These are phyloP conservation scores for Penicillium brevicompactum DNA, from an alignment of 2,329 filamentous ascomycete genomes.

Conservation along the genomic window DNA sequence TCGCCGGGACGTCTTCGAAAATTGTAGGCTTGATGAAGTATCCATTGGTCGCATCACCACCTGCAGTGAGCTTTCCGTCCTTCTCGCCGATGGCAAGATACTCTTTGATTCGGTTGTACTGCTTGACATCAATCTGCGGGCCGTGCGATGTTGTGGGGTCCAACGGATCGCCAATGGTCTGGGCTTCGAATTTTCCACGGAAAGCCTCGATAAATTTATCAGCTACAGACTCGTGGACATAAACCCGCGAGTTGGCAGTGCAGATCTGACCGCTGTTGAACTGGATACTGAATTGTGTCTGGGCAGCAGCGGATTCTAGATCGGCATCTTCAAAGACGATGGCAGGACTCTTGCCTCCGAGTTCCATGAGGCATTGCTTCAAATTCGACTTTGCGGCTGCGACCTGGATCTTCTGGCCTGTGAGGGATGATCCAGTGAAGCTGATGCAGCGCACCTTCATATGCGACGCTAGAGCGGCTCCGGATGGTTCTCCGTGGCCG, in stretches of 20 bases:
- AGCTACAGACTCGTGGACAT: constrained; percentile 81
- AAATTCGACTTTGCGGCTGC: constrained; percentile 39
- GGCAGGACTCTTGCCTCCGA: constrained; percentile 39
- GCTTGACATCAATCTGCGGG: constrained; percentile 77
- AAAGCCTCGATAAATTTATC: constrained; percentile 78
- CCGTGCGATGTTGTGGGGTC: constrained; percentile 76
- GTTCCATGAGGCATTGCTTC: constrained; percentile 38
- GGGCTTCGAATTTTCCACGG: constrained; percentile 71
- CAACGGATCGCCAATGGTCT: constrained; percentile 80
- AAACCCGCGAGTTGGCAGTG: constrained; percentile 67
- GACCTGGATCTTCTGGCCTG: constrained; percentile 55
- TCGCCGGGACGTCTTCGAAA: constrained; percentile 67
- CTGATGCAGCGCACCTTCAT: constrained; percentile 64
- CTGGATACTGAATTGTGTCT: constrained; percentile 52
- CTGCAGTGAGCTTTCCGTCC: constrained; percentile 64
- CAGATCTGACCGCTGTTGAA: constrained; percentile 62
- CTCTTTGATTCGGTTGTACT: constrained; percentile 82
- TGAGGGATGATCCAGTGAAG: constrained; percentile 62
- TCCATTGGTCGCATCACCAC: constrained; percentile 72
- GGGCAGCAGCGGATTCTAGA: constrained; percentile 48
- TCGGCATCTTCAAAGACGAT: constrained; percentile 44
- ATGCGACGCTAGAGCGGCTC: constrained; percentile 53
- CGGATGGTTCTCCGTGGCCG: constrained; percentile 64
- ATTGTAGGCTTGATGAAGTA: constrained; percentile 91
- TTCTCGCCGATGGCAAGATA: constrained; percentile 69